Base-by-base conservation (phyloP, 345 rosid genomes). In the Eucalyptus sp. region DNA sequence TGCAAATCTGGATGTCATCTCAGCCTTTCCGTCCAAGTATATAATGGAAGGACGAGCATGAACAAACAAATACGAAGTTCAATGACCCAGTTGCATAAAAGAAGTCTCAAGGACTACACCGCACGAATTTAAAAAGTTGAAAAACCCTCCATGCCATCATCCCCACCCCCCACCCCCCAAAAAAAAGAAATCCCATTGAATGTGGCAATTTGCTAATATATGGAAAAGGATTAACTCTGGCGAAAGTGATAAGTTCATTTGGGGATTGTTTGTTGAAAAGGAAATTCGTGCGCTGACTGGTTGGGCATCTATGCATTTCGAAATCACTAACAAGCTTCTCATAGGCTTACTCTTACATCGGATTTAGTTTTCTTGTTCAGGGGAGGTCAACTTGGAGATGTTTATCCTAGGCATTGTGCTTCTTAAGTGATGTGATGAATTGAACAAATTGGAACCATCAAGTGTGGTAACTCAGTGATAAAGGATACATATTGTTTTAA, bases 161-260 rank as follows among this genome's bases (percentile, higher is more conserved):
- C 27, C 2, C 2, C 2, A 2, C 2, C 2, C 2, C 2, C 2
- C 2, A 2, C 2, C 2, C 2, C 2, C 2, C 2, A 2, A 43
- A 43, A 22, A 60, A 25, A 11, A 3, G 27, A 24, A 56, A 60
- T 60, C 7, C 33, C 9, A 64, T 64, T 13, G 31, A 64, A 7
- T 29, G 17, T 62, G 33, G 15, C 33, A 29, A 29, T 29, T 62
- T 29, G 33, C 18, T 62, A 29, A n/a, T n/a, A 62, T 5, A 29
- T 29, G 7, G 25, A 62, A 29, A 29, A 29, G 33, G 18, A 62
- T 62, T 13, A 24, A 29, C 71, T 13, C 71, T 6, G 9, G 71
- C 4, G 17, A 62, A 10, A 51, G 20, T 13, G 17, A 29, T 16
- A 29, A 18, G 3, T 62, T 16, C 33, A 15, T 64, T 64, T 62